A percentile compares a stretch with the other conserved stretches of the same genome.
Evolutionary conservation across 164 flowering plant genomes (phyloP).

Genomic region (Tetracentron sinense): DNA sequence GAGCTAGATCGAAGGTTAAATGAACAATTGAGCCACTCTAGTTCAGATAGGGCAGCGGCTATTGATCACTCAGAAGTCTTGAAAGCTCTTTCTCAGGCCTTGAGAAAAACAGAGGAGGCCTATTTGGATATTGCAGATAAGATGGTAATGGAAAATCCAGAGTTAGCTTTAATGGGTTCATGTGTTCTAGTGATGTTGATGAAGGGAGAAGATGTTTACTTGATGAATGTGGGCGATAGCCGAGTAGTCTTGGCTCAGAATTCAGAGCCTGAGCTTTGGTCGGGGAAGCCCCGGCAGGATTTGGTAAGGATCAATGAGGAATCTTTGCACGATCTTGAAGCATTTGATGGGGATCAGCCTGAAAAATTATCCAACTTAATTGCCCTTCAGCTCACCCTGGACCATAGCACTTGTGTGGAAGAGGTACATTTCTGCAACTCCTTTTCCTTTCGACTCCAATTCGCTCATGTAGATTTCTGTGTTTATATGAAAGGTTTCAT

Average conservation of each 20-base stretch:
- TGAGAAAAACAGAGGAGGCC: slow-evolving; percentile 65
- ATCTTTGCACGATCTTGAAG: slow-evolving; percentile 56
- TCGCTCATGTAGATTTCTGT: not conserved
- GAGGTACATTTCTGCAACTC: slow-evolving; percentile 41
- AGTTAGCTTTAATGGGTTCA: slow-evolving; percentile 76
- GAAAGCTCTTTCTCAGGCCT: slow-evolving; percentile 58
- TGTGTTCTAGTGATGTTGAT: slow-evolving; percentile 80
- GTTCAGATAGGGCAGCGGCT: slow-evolving; percentile 12
- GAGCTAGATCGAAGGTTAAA: slow-evolving; percentile 59
- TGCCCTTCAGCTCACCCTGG: slow-evolving; percentile 66
- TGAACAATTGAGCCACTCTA: slow-evolving; percentile 39
- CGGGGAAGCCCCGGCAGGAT: slow-evolving; percentile 46
- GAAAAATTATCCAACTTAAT: slow-evolving; percentile 24
- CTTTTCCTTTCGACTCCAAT: not conserved
- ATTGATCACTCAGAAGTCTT: slow-evolving; percentile 51
- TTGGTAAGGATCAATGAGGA: slow-evolving; percentile 77
- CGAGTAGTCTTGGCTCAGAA: slow-evolving; percentile 69
- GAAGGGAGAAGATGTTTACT: slow-evolving; percentile 84
- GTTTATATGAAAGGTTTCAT: not conserved
- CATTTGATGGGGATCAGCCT: slow-evolving; percentile 35
- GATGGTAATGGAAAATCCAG: slow-evolving; percentile 66
- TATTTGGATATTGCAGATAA: slow-evolving; percentile 61
- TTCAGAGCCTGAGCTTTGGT: slow-evolving; percentile 54
- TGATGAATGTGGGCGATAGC: slow-evolving; percentile 83
- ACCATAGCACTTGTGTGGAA: slow-evolving; percentile 69